Evolutionary conservation across 2,329 filamentous ascomycete species (phyloP).

Genomic region (Paecilomyces sp.): DNA sequence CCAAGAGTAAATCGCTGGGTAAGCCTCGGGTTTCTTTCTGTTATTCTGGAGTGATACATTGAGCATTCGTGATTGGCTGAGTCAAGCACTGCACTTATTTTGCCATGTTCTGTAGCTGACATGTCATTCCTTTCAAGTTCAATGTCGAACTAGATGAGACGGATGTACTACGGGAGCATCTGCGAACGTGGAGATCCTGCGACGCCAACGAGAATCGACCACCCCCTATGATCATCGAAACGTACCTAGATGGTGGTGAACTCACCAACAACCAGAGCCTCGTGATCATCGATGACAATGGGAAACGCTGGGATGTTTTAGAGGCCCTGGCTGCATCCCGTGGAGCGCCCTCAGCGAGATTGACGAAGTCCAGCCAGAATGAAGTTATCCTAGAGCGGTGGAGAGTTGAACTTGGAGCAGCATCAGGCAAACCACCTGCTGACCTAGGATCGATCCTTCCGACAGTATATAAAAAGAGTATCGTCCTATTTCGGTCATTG

Average conservation of each 20-base stretch:
- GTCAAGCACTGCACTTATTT: too few species aligned
- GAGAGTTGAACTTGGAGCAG: conserved; percentile 72
- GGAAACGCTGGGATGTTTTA: conserved; percentile 86
- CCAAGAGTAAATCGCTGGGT: conserved; percentile 83
- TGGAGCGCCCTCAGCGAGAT: conserved; percentile 30
- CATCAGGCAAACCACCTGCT: conserved; percentile 45
- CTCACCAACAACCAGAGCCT: conserved; percentile 80
- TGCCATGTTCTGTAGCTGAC: conserved; percentile 1
- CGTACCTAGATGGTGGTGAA: conserved; percentile 73
- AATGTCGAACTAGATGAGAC: conserved; percentile 92
- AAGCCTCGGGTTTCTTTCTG: conserved; percentile 28
- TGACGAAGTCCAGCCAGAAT: conserved; percentile 46
- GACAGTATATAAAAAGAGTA: conserved; percentile 93
- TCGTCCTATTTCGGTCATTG: conserved; percentile 86
- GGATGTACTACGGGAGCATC: conserved; percentile 74
- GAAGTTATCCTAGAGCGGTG: conserved; percentile 87
- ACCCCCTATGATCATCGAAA: conserved; percentile 80
- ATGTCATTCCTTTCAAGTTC: conserved; percentile 55
- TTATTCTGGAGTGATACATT: not conserved
- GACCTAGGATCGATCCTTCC: conserved; percentile 60
- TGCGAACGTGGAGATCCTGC: conserved; percentile 73
- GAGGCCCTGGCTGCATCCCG: conserved; percentile 67
- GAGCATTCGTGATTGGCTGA: not conserved
- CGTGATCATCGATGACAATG: conserved; percentile 79
- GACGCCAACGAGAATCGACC: conserved; percentile 71